Percentiles rank a stretch among this genome's conserved stretches.
These are phyloP conservation scores for Esteya vermicola DNA, from an alignment of 2,329 filamentous ascomycete species.

Conservation along the genomic window DNA sequence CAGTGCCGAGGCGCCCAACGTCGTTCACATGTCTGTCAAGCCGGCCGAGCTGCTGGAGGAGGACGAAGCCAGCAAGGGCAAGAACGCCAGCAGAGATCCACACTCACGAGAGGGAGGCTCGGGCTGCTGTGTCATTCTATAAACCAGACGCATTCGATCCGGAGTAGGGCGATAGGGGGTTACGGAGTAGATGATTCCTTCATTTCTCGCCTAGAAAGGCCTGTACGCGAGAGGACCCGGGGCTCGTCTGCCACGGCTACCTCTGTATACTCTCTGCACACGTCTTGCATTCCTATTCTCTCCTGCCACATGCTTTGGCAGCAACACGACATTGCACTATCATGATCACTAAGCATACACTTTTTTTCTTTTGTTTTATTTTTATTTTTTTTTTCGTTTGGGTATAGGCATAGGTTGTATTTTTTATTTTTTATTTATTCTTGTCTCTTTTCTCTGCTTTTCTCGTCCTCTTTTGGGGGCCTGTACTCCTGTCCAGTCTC, in stretches of 20 bases:
- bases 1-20: constrained; percentile 59
- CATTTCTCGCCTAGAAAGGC: too few species aligned
- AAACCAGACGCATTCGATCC: too few species aligned
- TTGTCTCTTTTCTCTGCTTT: neutral
- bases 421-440: neutral
- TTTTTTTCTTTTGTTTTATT: too few species aligned
- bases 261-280: too few species aligned
- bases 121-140: constrained; percentile 39
- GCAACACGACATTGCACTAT: too few species aligned
- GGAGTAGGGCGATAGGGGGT: too few species aligned
- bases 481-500: neutral
- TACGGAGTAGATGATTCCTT: too few species aligned
- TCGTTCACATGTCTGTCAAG: constrained; percentile 89
- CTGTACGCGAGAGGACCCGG: too few species aligned
- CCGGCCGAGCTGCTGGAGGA: constrained; percentile 76
- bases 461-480: neutral
- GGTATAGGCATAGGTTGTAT: neutral
- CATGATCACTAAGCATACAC: neutral
- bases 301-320: too few species aligned
- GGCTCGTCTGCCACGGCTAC: neutral
- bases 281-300: too few species aligned
- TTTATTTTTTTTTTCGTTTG: neutral
- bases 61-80: constrained; percentile 56
- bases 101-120: constrained; percentile 24
- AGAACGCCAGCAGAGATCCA: constrained; percentile 28